Evolutionary conservation across 257 asterid species (phyloP).

Genomic region (Ocimum tenuiflorum): DNA sequence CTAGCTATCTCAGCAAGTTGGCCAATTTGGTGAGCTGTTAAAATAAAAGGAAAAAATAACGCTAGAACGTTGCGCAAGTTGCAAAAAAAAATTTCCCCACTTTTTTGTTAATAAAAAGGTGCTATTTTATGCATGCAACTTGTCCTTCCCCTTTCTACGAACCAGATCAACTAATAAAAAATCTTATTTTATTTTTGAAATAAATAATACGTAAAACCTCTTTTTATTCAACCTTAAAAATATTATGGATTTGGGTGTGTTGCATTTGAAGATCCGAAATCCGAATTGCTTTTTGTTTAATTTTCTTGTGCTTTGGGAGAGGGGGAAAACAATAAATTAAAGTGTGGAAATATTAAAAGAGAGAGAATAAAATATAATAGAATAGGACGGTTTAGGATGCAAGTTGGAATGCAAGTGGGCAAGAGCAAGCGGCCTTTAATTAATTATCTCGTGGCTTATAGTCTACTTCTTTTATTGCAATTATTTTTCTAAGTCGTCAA

Average conservation of each 20-base stretch:
- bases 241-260: no score
- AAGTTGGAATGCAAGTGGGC: conserved; percentile 35
- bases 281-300: not conserved
- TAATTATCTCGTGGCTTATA: conserved; percentile 12
- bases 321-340: not conserved
- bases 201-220: no score
- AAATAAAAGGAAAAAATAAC: not conserved
- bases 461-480: not conserved
- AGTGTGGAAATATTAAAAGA: not conserved
- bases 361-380: not conserved
- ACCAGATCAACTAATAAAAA: no score
- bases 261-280: no score
- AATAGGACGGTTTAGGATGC: conserved; percentile 13
- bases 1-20: conserved; percentile 25
- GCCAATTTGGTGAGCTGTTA: conserved; percentile 26
- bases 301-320: not conserved
- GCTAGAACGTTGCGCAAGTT: conserved; percentile 19
- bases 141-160: not conserved
- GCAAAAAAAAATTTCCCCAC: not conserved
- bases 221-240: no score
- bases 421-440: conserved; percentile 3
- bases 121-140: conserved; percentile 21
- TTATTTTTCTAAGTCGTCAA: not conserved
- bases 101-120: not conserved
- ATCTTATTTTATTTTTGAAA: no score